phyloP scores from a whole-genome alignment of 805 yeast species.

The Myxozyma lipomycoides region DNA sequence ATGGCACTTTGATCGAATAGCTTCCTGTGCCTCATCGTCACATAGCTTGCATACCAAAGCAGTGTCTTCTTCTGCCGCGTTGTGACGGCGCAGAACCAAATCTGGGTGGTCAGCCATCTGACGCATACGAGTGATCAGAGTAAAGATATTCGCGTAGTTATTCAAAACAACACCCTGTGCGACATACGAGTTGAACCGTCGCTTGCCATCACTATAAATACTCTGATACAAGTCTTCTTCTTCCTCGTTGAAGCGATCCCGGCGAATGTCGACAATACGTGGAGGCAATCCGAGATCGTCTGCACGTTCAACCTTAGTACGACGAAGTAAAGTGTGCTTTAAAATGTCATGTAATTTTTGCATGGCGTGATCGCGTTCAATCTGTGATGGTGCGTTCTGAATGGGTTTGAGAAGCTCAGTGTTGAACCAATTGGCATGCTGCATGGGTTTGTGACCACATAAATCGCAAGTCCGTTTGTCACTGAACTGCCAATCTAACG shows the following conservation, averaged over 20 bases:
- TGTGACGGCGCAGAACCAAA: constrained; percentile 71
- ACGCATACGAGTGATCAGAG: constrained; percentile 93
- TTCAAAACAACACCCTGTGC: constrained; percentile 95
- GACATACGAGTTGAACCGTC: constrained; percentile 87
- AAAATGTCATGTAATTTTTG: constrained; percentile 68
- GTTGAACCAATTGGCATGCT: constrained; percentile 91
- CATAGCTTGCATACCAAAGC: constrained; percentile 82
- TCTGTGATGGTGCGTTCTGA: constrained; percentile 73
- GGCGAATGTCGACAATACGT: constrained; percentile 80
- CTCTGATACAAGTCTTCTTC: constrained; percentile 90
- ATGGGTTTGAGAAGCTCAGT: constrained; percentile 94
- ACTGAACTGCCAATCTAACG: constrained; percentile 78
- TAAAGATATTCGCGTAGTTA: constrained; percentile 95
- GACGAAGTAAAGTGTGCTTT: constrained; percentile 79
- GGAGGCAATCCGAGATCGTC: constrained; percentile 98
- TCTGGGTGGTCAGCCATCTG: constrained; percentile 99
- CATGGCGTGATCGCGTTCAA: constrained; percentile 77
- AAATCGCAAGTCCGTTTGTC: constrained; percentile 78
- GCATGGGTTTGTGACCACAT: constrained; percentile 92
- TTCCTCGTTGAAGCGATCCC: constrained; percentile 86
- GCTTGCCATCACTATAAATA: constrained; percentile 76
- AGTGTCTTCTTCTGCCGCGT: constrained; percentile 41
- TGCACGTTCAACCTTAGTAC: constrained; percentile 94
- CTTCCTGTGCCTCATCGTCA: constrained; percentile 98
- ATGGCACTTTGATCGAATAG: constrained; percentile 89